These are phyloP conservation scores for Cylindrotheca closterium DNA, from an alignment of 108 stramenopile species.

Conservation along the genomic window DNA sequence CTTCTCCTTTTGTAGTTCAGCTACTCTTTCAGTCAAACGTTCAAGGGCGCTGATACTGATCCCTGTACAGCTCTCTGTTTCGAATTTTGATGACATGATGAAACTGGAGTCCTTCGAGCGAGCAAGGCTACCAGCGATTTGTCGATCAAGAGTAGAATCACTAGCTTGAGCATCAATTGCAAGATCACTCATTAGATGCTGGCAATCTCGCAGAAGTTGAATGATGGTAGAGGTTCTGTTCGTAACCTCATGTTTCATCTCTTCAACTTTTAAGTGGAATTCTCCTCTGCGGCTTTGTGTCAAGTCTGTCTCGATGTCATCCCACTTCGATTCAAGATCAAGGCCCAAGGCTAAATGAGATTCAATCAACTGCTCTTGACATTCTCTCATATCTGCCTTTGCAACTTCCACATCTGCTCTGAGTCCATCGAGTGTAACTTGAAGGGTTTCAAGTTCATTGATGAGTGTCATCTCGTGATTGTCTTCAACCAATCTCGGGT, in stretches of 20 bases:
- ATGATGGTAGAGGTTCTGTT: constrained; percentile 67
- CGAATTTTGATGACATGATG: constrained; percentile 69
- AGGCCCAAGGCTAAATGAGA: constrained; percentile 58
- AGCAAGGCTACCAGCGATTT: constrained; percentile 55
- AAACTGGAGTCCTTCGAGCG: constrained; percentile 60
- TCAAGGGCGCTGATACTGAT: constrained; percentile 78
- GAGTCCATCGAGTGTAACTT: constrained; percentile 57
- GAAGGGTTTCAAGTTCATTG: constrained; percentile 61
- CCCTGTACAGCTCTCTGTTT: constrained; percentile 72
- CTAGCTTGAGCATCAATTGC: constrained; percentile 53
- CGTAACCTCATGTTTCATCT: constrained; percentile 65
- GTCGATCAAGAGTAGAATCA: constrained; percentile 45
- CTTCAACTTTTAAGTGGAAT: constrained; percentile 62
- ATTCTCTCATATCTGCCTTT: constrained; percentile 49
- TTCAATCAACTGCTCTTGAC: constrained; percentile 51
- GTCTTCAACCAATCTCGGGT: constrained; percentile 45
- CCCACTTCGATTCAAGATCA: constrained; percentile 54
- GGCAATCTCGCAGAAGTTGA: constrained; percentile 73
- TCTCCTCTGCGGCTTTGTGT: constrained; percentile 50
- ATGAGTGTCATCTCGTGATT: constrained; percentile 43
- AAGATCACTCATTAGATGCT: constrained; percentile 74
- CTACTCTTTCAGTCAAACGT: constrained; percentile 62
- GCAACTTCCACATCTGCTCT: constrained; percentile 38
- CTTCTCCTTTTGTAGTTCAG: constrained; percentile 82
- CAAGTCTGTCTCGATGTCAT: constrained; percentile 64